Evolutionary conservation across 2,329 filamentous ascomycete genomes (phyloP).

Genomic region (Pseudogymnoascus sp.): DNA sequence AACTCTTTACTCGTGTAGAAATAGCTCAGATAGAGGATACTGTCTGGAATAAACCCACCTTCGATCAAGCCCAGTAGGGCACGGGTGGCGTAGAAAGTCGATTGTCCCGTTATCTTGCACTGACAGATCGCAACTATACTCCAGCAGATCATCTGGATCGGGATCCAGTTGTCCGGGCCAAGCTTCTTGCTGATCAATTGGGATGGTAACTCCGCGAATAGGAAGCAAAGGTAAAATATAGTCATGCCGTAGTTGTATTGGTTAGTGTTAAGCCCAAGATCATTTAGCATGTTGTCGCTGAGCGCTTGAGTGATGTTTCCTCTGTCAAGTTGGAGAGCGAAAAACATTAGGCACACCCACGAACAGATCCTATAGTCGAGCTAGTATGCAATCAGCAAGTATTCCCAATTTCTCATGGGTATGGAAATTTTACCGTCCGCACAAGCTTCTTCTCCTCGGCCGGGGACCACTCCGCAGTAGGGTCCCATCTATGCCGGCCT

Average conservation of each 20-base stretch:
- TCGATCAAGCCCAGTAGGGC: slow-evolving; percentile 27
- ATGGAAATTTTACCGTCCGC: slow-evolving; percentile 18
- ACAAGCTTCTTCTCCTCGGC: slow-evolving; percentile 24
- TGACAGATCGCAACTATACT: slow-evolving; percentile 40
- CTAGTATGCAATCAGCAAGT: slow-evolving; percentile 1
- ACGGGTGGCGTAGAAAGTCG: slow-evolving; percentile 36
- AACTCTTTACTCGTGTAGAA: slow-evolving; percentile 61
- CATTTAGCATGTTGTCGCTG: slow-evolving; percentile 50
- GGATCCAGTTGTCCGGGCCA: slow-evolving; percentile 44
- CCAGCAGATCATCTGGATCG: slow-evolving; percentile 43
- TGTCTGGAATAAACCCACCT: slow-evolving; percentile 51
- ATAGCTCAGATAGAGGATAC: slow-evolving; percentile 57
- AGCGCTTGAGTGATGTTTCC: slow-evolving; percentile 50
- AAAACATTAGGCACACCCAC: slow-evolving; percentile 52
- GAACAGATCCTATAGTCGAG: slow-evolving; percentile 20
- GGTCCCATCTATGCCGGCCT: slow-evolving; percentile 23
- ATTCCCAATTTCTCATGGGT: background rate
- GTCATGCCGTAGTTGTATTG: slow-evolving; percentile 45
- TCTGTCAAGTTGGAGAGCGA: slow-evolving; percentile 51
- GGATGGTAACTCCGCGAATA: slow-evolving; percentile 51
- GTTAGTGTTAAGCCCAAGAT: slow-evolving; percentile 36
- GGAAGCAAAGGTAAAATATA: slow-evolving; percentile 44
- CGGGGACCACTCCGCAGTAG: slow-evolving; percentile 23
- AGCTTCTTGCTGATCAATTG: slow-evolving; percentile 50
- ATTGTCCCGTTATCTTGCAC: slow-evolving; percentile 35